Base-by-base conservation (phyloP, 371 early-diverging fungal species). In the Hamiltosporidium magnivora region DNA sequence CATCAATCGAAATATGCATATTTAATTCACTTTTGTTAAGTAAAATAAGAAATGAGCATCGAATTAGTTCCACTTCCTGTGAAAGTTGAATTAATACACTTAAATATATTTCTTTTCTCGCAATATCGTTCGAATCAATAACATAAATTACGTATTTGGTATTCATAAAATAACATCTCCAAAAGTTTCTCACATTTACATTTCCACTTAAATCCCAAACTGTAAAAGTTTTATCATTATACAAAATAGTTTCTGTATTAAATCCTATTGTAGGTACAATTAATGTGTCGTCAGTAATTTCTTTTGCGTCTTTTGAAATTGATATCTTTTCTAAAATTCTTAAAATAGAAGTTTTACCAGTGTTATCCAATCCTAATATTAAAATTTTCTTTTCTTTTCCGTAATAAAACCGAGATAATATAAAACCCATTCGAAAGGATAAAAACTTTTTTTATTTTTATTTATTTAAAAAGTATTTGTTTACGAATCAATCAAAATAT, bases 231-330 rank as follows among this genome's bases (percentile, higher is more conserved):
- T 44, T 54, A 12, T 58, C 40, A 12, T 60, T 38, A 66, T 36
- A 54, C 14, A n/a, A 0, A 6, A 59, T 54, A 25, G 11, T 25
- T 44, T 38, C 44, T 12, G 44, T 58, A 8, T 66, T 66, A 25
- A 66, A 66, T 43, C 66, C 66, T n/a, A 54, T 54, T 66, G 66
- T 66, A 8, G 66, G 66, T 44, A 44, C 25, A 25, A 61, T 61
- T 49, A 8, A 4, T 49, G 8, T 49, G 14, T 36, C 14, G 4
- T 14, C 14, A n/a, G 61, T 9, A n/a, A 37, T 11, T 42, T 11
- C 43, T 38, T 61, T 8, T 42, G 0, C 38, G 8, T 4, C 25
- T 40, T 40, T 6, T 38, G 8, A 9, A 44, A 6, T 40, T 8
- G 8, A 3, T 44, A 41, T 3, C 25, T 14, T 61, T 8, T 40